Percentiles rank a stretch among this genome's conserved stretches.
Conservation (phyloP, 2,329 filamentous ascomycete species). For the Cercospora zeae-maydis region DNA sequence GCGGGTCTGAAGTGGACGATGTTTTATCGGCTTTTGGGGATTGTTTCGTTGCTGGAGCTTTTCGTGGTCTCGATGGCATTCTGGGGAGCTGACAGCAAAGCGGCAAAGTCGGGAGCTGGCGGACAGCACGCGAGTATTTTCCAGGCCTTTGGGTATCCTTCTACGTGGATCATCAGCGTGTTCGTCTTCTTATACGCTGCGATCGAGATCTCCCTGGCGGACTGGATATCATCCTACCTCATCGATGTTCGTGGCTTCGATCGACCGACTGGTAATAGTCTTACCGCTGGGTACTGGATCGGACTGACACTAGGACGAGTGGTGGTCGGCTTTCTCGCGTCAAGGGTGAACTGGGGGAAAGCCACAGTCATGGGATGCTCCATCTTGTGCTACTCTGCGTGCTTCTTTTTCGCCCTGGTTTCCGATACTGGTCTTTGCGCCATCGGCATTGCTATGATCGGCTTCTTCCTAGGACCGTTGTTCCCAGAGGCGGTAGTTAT, state of each 20-base stretch:
- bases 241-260: conserved; percentile 9
- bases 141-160: conserved; percentile 35
- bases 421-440: conserved; percentile 7
- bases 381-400: conserved; percentile 6
- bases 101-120: conserved; percentile 1
- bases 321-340: conserved; percentile 18
- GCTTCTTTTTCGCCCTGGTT: conserved; percentile 8
- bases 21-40: conserved; percentile 8
- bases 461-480: conserved; percentile 24
- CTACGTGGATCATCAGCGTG: conserved; percentile 12
- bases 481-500: conserved; percentile 21
- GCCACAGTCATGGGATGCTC: conserved; percentile 5
- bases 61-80: conserved; percentile 6
- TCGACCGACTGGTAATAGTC: conserved; percentile 13
- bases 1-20: conserved; percentile 6
- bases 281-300: conserved; percentile 20
- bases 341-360: conserved; percentile 7
- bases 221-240: conserved; percentile 14
- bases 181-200: conserved; percentile 13
- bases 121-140: background rate
- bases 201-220: conserved; percentile 8
- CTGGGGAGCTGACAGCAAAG: conserved; percentile 5
- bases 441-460: conserved; percentile 10
- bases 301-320: conserved; percentile 19
- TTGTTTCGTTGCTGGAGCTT: conserved; percentile 5